Evolutionary conservation across 2,329 filamentous ascomycete species (phyloP).

Genomic region (Lecanoromycetidae sp.): DNA sequence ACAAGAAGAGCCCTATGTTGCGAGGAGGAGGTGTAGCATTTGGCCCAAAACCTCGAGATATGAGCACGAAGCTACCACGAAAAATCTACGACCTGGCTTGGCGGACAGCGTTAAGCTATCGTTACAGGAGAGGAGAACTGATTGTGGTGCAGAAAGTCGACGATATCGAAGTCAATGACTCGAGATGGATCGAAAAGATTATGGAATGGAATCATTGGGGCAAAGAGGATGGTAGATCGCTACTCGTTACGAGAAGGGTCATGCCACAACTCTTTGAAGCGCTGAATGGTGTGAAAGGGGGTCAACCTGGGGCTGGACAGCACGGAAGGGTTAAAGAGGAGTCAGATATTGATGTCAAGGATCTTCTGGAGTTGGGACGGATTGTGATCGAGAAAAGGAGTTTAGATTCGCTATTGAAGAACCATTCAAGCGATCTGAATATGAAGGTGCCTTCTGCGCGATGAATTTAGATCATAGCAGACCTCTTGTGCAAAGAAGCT

Average conservation of each 20-base stretch:
- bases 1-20: conserved; percentile 68
- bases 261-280: conserved; percentile 54
- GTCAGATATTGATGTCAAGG: conserved; percentile 88
- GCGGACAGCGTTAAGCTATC: conserved; percentile 85
- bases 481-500: background rate
- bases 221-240: conserved; percentile 52
- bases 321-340: conserved; percentile 59
- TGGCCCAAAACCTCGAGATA: conserved; percentile 87
- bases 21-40: conserved; percentile 77
- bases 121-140: conserved; percentile 76
- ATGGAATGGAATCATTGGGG: conserved; percentile 61
- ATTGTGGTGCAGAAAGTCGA: conserved; percentile 70
- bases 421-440: conserved; percentile 43
- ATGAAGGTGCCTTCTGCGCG: conserved; percentile 23
- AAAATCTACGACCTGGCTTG: conserved; percentile 95
- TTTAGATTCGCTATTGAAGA: conserved; percentile 59
- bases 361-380: conserved; percentile 71
- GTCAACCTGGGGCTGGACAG: conserved; percentile 44
- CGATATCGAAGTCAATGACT: conserved; percentile 54
- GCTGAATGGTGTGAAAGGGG: conserved; percentile 51
- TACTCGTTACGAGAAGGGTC: conserved; percentile 56
- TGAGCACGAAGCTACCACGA: conserved; percentile 65
- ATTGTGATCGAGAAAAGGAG: conserved; percentile 78
- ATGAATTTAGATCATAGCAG: background rate
- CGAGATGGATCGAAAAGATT: conserved; percentile 54